Percentiles rank a stretch among this genome's conserved stretches.
Conservation (phyloP, 257 asterid species). For the Nicotiana benthamiana region DNA sequence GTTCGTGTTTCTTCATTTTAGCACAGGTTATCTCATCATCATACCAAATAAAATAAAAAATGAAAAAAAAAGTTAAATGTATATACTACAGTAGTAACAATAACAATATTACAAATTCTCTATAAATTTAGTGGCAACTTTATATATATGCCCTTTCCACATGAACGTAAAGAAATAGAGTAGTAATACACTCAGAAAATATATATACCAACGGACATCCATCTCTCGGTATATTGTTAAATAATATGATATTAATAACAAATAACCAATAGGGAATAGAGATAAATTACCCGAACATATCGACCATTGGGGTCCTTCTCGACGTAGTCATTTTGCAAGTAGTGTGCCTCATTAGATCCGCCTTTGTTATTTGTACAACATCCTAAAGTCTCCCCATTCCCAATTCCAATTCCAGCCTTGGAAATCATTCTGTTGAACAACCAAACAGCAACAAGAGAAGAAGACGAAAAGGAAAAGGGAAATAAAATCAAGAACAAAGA, state of each 20-base stretch:
- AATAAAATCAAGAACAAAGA: background rate
- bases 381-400: slow-evolving; percentile 12
- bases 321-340: slow-evolving; percentile 35
- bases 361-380: slow-evolving; percentile 12
- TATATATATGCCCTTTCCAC: too few relatives aligned
- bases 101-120: too few relatives aligned
- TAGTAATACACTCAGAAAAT: too few relatives aligned
- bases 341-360: slow-evolving; percentile 7
- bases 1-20: too few relatives aligned
- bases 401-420: slow-evolving; percentile 16
- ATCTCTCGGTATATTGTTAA: background rate
- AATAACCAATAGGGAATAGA: background rate
- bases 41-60: too few relatives aligned
- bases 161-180: too few relatives aligned
- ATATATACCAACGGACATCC: too few relatives aligned
- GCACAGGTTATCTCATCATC: too few relatives aligned
- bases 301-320: slow-evolving; percentile 59
- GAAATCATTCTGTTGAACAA: slow-evolving; percentile 27
- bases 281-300: slow-evolving; percentile 44
- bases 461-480: background rate
- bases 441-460: slow-evolving; percentile 10
- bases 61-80: too few relatives aligned
- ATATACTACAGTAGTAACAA: too few relatives aligned
- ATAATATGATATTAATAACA: background rate
- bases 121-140: too few relatives aligned